Evolutionary conservation across 2,329 filamentous ascomycete species (phyloP), one percentile per base, ranked within the genome.

Genomic region (Sphaerulina musiva): DNA sequence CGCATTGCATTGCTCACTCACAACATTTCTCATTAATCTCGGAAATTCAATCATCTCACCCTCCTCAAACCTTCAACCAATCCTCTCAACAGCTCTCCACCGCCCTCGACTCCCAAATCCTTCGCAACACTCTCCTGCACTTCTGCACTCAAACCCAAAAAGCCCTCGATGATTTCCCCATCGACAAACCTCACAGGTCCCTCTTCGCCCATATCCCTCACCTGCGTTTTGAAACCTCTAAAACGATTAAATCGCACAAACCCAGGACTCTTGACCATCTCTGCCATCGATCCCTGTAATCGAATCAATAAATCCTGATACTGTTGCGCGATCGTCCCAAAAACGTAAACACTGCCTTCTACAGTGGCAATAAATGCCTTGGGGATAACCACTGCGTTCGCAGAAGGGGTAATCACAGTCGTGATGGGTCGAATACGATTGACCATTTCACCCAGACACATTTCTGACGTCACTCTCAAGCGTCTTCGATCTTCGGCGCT

Each of bases 341-440:
- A 92, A 59, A 98, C 82, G 70, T 95, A 96, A 46, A 98, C 85
- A 0, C 86, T 86, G 26, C 93, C 93, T 69, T 97, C 92, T 46
- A 91, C 91, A 51, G 93, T 97, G 55, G 82, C 91, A 49, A 97
- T 73, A 68, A 97, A 96, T 17, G 93, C 93, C 65, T 82, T 83
- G 0, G 93, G 92, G 6, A 85, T 75, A 6, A 96, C 83, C 26
- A 85, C 76, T 7, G 87, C 83, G 59, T 78, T 83, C 1, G 82
- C 74, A 14, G 78, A 78, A 2, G 82, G 76, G 29, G 82, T 78
- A 8, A 95, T 82, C 51, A 38, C 12, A 7, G 26, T 29, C 26
- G 85, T 78, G 14, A 97, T 81, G 29, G 81, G 81, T 20, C 85
- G 81, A 52, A 97, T 95, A 32, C 83, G 81, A 67, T 98, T 98